These are phyloP conservation scores for Phoenix dactylifera DNA, from an alignment of 176 grass and related monocot species.

Conservation along the genomic window DNA sequence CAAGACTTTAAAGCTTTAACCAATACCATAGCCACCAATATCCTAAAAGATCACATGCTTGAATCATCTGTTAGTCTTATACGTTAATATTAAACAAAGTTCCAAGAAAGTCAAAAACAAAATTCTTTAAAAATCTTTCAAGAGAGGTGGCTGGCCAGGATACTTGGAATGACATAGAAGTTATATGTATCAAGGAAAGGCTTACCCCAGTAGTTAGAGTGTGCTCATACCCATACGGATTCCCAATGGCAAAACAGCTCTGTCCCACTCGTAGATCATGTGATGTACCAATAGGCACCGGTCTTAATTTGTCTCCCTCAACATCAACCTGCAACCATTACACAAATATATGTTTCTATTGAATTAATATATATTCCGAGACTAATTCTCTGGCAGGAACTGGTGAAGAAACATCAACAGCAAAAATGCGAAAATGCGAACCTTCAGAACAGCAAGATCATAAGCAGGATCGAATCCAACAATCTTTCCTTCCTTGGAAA, in stretches of 20 bases:
- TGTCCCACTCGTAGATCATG: conserved; percentile 58
- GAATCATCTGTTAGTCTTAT: too few relatives aligned
- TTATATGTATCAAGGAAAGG: not conserved
- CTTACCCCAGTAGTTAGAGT: conserved; percentile 77
- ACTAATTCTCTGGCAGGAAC: not conserved
- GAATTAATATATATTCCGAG: too few relatives aligned
- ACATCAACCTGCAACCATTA: conserved; percentile 37
- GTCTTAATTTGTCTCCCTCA: conserved; percentile 38
- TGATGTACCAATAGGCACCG: conserved; percentile 59
- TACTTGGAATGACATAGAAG: too few relatives aligned
- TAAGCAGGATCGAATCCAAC: conserved; percentile 60
- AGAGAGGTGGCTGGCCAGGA: too few relatives aligned
- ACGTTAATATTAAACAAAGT: too few relatives aligned
- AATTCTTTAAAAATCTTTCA: too few relatives aligned
- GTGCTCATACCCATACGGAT: conserved; percentile 80
- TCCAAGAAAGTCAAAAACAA: too few relatives aligned
- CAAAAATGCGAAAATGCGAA: conserved; percentile 23
- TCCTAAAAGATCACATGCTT: too few relatives aligned
- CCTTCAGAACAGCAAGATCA: conserved; percentile 85
- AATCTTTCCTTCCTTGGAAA: conserved; percentile 53
- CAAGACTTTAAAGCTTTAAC: not conserved
- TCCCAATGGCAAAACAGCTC: conserved; percentile 84
- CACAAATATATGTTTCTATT: too few relatives aligned
- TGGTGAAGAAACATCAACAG: not conserved
- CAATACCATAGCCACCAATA: not conserved